phyloP scores from a whole-genome alignment of 2,329 filamentous ascomycete genomes.

The Gremmenia infestans region DNA sequence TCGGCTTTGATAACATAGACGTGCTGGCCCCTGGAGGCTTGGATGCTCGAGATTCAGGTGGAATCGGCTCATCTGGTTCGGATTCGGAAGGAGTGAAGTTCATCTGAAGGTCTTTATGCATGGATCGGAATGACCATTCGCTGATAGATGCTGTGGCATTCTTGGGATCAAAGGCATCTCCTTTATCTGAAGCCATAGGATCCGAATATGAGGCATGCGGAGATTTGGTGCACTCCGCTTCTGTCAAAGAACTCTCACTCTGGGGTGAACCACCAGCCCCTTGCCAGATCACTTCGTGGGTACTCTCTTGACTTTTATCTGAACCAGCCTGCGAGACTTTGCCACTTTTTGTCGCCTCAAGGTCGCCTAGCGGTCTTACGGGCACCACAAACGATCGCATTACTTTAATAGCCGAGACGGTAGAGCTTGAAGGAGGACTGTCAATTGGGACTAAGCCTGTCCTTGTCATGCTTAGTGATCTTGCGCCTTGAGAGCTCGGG shows the following conservation, averaged over 20 bases:
- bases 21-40: neutral
- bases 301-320: constrained; percentile 12
- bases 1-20: neutral
- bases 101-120: constrained; percentile 4
- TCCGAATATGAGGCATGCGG: neutral
- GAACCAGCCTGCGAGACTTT: neutral
- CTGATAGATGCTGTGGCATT: constrained; percentile 21
- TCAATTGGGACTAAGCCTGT: neutral
- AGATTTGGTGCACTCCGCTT: neutral
- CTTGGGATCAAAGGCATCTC: constrained; percentile 18
- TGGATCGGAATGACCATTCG: constrained; percentile 18
- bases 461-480: too few species aligned
- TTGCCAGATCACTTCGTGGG: constrained; percentile 27
- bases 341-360: constrained; percentile 3
- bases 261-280: constrained; percentile 1
- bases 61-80: constrained; percentile 2
- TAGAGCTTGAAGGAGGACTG: neutral
- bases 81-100: constrained; percentile 15
- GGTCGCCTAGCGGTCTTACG: neutral
- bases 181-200: constrained; percentile 2
- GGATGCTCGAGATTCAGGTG: neutral
- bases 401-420: neutral
- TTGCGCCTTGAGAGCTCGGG: neutral
- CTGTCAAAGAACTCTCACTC: constrained; percentile 4
- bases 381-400: neutral